Base-by-base conservation (phyloP, 352 stramenopile genomes). In the Stephanocyclus meneghinianus region DNA sequence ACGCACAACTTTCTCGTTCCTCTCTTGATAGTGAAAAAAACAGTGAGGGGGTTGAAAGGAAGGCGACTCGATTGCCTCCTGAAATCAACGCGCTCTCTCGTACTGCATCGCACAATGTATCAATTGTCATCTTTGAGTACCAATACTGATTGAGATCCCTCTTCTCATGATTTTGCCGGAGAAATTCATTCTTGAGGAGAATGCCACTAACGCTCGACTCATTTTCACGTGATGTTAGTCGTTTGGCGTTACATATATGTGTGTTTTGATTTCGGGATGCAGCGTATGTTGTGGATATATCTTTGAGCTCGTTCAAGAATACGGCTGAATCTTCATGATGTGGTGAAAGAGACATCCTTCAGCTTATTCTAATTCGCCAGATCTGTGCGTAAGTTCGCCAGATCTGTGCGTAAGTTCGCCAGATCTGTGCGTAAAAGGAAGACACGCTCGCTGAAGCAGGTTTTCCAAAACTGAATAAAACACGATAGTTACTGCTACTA, bases 121-220 rank as follows among this genome's bases (percentile, higher is more conserved):
- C 84, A 21, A 98, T 95, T 0, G 95, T 98, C 6, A 88, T 74
- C 4, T 86, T 77, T 0, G 94, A 97, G 77, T 98, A 98, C 95
- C 95, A 98, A 74, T 98, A 98, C 80, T 98, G 96, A 83, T 98
- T 98, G n/a, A 98, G 83, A 77, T 97, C 90, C 77, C 92, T 91
- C 83, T 98, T 96, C 90, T 98, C 86, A 35, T 47, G 8, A 11
- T 57, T 85, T 67, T 61, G 42, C 18, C 65, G 80, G 21, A 79
- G 63, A 64, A 85, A 85, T 7, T 71, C 47, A 40, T 85, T 80
- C 3, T 59, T 4, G 7, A 9, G 35, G 35, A 40, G 35, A 4
- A 40, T 4, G 35, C 35, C 35, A 40, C 35, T 40, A 8, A 40
- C 35, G 35, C 35, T 40, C 7, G 35, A 16, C n/a, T 16, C n/a